Evolutionary conservation across 345 rosid species (phyloP), one percentile per base, ranked within the genome.

Genomic region (Camelina laxa): DNA sequence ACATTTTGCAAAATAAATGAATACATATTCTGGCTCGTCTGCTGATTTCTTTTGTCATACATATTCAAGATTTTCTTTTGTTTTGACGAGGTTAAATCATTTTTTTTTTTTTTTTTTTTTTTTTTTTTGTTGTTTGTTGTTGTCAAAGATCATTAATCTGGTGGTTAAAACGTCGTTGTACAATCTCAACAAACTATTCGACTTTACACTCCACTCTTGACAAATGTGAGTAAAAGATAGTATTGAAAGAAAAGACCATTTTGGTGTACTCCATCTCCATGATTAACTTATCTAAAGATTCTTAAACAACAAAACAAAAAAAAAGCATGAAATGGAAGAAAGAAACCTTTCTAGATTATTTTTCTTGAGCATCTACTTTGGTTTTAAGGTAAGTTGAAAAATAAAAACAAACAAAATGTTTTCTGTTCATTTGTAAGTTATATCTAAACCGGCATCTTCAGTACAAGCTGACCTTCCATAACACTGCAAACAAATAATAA

Each of bases 371-470:
- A 55, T 70, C 65, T 65, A 73, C 42, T 76, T 76, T 47, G 59
- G 60, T 19, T 13, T 27, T 7, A 53, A 61, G 44, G 16, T 39
- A 44, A 47, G 9, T 13, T 63, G 50, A 70, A 44, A 20, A 9
- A 31, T 4, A 45, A 69, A 69, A 56, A 51, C 27, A 63, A 19
- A 42, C 54, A 70, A 67, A 67, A 19, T 67, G 39, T 50, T 60
- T 27, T 38, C 3, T 53, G 51, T 63, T 69, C 60, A 50, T 65
- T 38, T 49, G 13, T 38, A 30, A 4, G 30, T 27, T 27, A 39
- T 47, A 48, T 47, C 68, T 83, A 83, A 75, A 81, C 81, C 21
- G 84, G 82, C 82, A 83, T 81, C 59, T 75, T 79, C 39, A 72
- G 41, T 10, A 81, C 61, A 0, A 83, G 80, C 63, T 79, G 84